These are phyloP conservation scores for Hypomontagnella monticulosa DNA, from an alignment of 495 filamentous ascomycete genomes.

Conservation along the genomic window DNA sequence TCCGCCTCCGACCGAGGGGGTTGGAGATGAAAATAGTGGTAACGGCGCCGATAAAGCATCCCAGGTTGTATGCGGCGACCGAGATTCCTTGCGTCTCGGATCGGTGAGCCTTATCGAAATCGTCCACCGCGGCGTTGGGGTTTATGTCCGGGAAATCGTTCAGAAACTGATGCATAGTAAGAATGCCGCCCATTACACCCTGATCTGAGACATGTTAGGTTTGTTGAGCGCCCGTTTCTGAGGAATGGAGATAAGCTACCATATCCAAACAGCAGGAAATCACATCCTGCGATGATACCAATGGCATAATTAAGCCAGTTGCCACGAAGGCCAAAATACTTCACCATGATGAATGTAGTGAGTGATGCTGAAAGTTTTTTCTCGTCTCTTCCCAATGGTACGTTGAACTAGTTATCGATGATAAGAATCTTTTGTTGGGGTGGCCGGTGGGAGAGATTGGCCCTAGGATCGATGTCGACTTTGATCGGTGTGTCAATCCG, in stretches of 20 bases:
- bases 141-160: constrained; percentile 67
- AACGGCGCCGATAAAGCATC: constrained; percentile 77
- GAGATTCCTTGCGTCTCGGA: constrained; percentile 69
- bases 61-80: constrained; percentile 75
- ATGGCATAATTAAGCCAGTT: constrained; percentile 72
- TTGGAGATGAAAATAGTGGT: constrained; percentile 77
- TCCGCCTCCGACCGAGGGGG: constrained; percentile 72
- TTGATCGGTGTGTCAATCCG: constrained; percentile 7
- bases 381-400: not conserved
- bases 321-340: constrained; percentile 74
- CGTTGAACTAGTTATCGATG: constrained; percentile 4
- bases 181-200: constrained; percentile 69
- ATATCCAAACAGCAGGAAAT: constrained; percentile 67
- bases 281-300: constrained; percentile 72
- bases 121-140: constrained; percentile 47
- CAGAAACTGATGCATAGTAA: constrained; percentile 64
- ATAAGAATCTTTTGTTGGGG: not conserved
- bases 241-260: constrained; percentile 40
- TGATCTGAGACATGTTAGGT: constrained; percentile 48
- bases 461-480: constrained; percentile 5
- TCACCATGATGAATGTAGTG: constrained; percentile 45
- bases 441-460: constrained; percentile 2
- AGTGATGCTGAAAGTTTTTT: not conserved
- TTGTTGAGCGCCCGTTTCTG: not conserved
- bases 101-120: constrained; percentile 50